Conservation (phyloP, 2,329 filamentous ascomycete genomes). For the Phyllosticta capitalensis region DNA sequence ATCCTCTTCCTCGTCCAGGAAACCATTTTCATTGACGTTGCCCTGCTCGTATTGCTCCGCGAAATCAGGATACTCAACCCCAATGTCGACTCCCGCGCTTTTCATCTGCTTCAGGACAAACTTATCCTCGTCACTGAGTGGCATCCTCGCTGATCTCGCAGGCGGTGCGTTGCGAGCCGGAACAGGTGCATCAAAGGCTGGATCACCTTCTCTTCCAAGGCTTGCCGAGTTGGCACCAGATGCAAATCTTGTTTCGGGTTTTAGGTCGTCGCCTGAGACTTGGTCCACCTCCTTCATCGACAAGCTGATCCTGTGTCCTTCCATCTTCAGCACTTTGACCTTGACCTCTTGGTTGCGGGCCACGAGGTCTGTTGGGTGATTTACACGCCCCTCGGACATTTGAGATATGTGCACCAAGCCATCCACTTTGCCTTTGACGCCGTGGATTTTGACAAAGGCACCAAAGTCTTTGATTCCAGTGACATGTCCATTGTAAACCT, state of each 20-base stretch:
- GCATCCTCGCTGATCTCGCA: constrained; percentile 41
- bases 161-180: constrained; percentile 51
- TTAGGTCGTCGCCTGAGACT: constrained; percentile 70
- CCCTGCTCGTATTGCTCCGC: constrained; percentile 85
- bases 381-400: constrained; percentile 76
- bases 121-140: background rate
- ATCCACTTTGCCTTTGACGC: constrained; percentile 80
- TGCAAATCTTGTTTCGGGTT: constrained; percentile 66
- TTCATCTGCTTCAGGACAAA: constrained; percentile 66
- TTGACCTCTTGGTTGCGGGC: constrained; percentile 74
- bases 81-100: constrained; percentile 86
- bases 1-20: constrained; percentile 89
- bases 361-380: constrained; percentile 83
- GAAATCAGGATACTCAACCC: constrained; percentile 86
- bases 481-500: constrained; percentile 82
- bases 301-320: constrained; percentile 70
- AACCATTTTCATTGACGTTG: constrained; percentile 73
- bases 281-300: constrained; percentile 99
- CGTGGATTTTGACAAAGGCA: constrained; percentile 84
- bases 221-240: constrained; percentile 86
- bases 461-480: constrained; percentile 94
- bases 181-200: constrained; percentile 48
- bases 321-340: constrained; percentile 83
- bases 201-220: constrained; percentile 51
- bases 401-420: constrained; percentile 90